phyloP scores from a whole-genome alignment of 225 moss, liverwort and hornwort species.

The Pseudisothecium myosuroides region DNA sequence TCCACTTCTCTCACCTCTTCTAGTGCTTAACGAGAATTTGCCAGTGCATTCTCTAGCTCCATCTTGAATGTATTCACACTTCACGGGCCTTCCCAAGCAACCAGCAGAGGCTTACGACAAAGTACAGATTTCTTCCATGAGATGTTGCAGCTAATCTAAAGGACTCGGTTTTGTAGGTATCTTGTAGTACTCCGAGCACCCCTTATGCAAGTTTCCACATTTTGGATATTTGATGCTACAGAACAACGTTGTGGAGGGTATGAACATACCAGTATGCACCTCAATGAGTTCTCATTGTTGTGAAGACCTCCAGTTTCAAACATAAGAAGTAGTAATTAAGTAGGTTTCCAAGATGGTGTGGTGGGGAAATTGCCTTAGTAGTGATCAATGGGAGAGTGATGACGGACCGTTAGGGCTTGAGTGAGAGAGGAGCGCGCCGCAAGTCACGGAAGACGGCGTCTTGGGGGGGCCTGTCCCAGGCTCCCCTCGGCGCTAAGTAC shows the following conservation, averaged over 20 bases:
- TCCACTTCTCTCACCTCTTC: neutral
- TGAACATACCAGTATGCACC: neutral
- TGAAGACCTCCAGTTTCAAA: neutral
- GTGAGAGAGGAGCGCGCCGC: too few relatives aligned
- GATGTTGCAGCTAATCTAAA: too few relatives aligned
- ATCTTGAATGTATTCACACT: neutral
- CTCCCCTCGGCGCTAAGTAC: too few relatives aligned
- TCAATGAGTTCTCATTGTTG: neutral
- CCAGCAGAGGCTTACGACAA: neutral
- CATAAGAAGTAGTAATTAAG: neutral
- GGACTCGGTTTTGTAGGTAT: neutral
- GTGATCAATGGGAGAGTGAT: too few relatives aligned
- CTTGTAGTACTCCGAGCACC: neutral
- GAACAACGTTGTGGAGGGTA: neutral
- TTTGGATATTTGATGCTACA: neutral
- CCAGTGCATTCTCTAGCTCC: neutral
- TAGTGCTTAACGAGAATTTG: neutral
- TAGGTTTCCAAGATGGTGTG: too few relatives aligned
- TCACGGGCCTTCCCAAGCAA: neutral
- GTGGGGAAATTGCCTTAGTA: too few relatives aligned
- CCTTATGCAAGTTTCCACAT: neutral
- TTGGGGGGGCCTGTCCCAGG: too few relatives aligned
- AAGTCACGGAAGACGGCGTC: too few relatives aligned
- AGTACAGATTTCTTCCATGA: neutral
- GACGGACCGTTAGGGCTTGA: too few relatives aligned